These are phyloP conservation scores for Sphagnum magellanicum DNA, from an alignment of 228 moss, liverwort and hornwort species.

Conservation along the genomic window DNA sequence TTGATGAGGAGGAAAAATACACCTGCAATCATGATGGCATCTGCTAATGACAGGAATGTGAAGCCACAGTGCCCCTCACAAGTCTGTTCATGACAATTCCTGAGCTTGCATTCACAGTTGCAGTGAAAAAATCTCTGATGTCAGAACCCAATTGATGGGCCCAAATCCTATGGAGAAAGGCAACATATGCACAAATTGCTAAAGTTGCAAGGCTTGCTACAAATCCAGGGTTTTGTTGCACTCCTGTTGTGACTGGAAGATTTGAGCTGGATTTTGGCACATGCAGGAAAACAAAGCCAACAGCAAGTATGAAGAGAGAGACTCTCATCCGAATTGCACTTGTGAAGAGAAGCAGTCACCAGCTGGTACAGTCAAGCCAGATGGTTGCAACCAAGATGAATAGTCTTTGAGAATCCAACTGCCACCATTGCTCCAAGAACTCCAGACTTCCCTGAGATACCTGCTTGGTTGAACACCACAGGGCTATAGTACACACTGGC, in stretches of 20 bases:
- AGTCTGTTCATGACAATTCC: slow-evolving; percentile 85
- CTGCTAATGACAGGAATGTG: slow-evolving; percentile 73
- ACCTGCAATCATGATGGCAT: slow-evolving; percentile 66
- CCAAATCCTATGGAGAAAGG: slow-evolving; percentile 92
- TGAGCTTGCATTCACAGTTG: slow-evolving; percentile 85
- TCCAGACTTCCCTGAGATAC: slow-evolving; percentile 64
- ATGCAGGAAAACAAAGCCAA: slow-evolving; percentile 62
- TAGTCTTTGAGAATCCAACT: slow-evolving; percentile 83
- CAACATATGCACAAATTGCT: slow-evolving; percentile 70
- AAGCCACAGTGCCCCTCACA: slow-evolving; percentile 81
- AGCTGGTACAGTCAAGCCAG: slow-evolving; percentile 63
- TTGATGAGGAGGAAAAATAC: slow-evolving; percentile 51
- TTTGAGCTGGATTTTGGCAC: slow-evolving; percentile 32
- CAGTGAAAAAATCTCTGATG: slow-evolving; percentile 83
- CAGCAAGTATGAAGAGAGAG: slow-evolving; percentile 55
- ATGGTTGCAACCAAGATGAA: slow-evolving; percentile 88
- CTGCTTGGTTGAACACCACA: slow-evolving; percentile 66
- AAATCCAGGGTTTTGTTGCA: slow-evolving; percentile 41
- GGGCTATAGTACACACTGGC: slow-evolving; percentile 93
- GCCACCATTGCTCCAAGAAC: slow-evolving; percentile 75
- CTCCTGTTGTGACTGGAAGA: slow-evolving; percentile 39
- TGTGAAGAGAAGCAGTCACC: slow-evolving; percentile 71
- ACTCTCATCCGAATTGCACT: slow-evolving; percentile 76
- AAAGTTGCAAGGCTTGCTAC: slow-evolving; percentile 63
- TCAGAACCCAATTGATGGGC: slow-evolving; percentile 82